Evolutionary conservation across 257 asterid species (phyloP), one percentile per base, ranked within the genome.

Genomic region (Orobanche coerulescens): DNA sequence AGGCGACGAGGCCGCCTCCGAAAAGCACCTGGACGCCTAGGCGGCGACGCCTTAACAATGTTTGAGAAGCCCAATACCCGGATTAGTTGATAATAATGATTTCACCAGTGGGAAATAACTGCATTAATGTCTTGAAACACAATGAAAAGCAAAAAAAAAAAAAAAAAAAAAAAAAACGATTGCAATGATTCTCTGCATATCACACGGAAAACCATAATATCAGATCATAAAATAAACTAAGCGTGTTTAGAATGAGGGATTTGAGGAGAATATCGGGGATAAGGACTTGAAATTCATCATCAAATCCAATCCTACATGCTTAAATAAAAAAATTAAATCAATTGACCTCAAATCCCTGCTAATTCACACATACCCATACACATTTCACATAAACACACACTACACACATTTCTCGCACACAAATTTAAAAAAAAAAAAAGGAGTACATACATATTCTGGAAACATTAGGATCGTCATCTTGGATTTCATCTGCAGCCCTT

Each of bases 401-500:
- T 39, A 34, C 15, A 58, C 20, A n/a, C n/a, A n/a, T n/a, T n/a
- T n/a, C n/a, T n/a, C n/a, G n/a, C 5, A 26, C 31, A 26, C 31
- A 30, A 31, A 51, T 44, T 44, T 5, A 16, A 26, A 31, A 11
- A 13, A 67, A 66, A 64, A 46, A 25, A 36, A 22, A 36, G 60
- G 18, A 75, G 22, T 47, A 71, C 88, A 14, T 84, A 91, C 96
- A 57, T 16, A 92, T 82, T 80, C 96, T 82, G 55, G 98, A 77
- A 67, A 92, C 63, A 76, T 55, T 84, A 4, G 98, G 95, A 75
- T 82, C 94, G 16, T 86, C 95, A 10, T 81, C 93, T 73, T 92
- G 96, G 70, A 92, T 88, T 74, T 86, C 98, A 58, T 92, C 98
- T 0, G 98, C 98, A 60, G 96, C 94, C 80, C 98, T 76, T 53